phyloP scores from a whole-genome alignment of 1,284 basidiomycete species.

The Irpex sp. region DNA sequence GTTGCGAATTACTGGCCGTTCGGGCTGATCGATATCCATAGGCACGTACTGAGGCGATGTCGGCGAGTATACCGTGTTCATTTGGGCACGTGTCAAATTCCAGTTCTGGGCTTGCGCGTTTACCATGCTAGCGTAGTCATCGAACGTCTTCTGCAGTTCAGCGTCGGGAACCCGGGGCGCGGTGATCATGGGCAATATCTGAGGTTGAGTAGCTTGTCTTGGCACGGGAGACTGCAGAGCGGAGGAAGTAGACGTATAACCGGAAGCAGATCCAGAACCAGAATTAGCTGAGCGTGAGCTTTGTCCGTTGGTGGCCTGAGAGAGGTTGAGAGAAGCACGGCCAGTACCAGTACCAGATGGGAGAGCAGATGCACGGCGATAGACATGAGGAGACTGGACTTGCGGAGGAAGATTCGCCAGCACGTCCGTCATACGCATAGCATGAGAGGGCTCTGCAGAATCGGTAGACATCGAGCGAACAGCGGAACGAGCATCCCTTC shows the following conservation, averaged over 20 bases:
- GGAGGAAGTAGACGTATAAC: not conserved
- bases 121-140: slow-evolving; percentile 41
- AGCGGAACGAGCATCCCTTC: not conserved
- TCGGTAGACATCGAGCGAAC: slow-evolving; percentile 1
- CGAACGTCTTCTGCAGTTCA: slow-evolving; percentile 37
- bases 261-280: not conserved
- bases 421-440: slow-evolving; percentile 10
- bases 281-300: not conserved
- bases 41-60: not conserved
- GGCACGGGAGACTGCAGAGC: slow-evolving; percentile 22
- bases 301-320: not conserved
- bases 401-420: slow-evolving; percentile 10
- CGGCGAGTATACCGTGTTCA: not conserved
- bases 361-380: not conserved
- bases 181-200: slow-evolving; percentile 24
- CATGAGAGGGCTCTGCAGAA: slow-evolving; percentile 3
- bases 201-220: slow-evolving; percentile 13
- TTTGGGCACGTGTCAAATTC: slow-evolving; percentile 13
- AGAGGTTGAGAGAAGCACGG: not conserved
- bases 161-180: slow-evolving; percentile 39
- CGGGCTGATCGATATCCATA: not conserved
- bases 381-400: not conserved
- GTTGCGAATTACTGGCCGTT: not conserved
- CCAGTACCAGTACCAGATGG: not conserved
- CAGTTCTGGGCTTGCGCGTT: slow-evolving; percentile 33